Base-by-base conservation (phyloP, 225 moss, liverwort and hornwort genomes). In the Pseudoscleropodium purum region DNA sequence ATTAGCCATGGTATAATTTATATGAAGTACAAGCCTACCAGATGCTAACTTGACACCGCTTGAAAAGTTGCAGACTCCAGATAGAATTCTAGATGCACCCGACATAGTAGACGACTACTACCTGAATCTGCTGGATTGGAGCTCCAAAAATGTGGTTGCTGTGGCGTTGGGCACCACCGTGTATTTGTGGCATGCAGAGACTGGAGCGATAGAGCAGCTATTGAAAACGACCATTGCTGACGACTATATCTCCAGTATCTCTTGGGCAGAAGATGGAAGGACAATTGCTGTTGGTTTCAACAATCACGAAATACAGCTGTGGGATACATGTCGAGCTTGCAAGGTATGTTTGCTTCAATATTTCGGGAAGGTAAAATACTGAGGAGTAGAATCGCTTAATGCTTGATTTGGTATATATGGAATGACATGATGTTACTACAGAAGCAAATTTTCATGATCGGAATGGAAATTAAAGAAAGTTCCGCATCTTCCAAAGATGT, bases 101-200 rank as follows among this genome's bases (percentile, higher is more conserved):
- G 96, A 96, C 84, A 93, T 96, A 78, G 92, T 99, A 52, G 97
- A 99, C 91, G 96, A 97, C 87, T 99, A 99, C 88, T 99, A 97
- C 92, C 88, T 99, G 86, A 99, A 97, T 88, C 89, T 99, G 74
- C 90, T 99, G 90, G 97, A 99, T 81, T 99, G 98, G 97, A 96
- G 97, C 88, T 95, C 93, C 93, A 97, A 95, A 90, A 99, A 97
- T 89, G 96, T 99, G 87, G 96, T 99, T 57, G 98, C 96, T 84
- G 97, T 99, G 83, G 96, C 96, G 49, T 90, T 99, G 91, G 95
- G 95, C 83, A 92, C 93, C 80, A 93, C 95, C n/a, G 96, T 97
- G 5, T 99, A 99, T 85, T 84, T 99, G 85, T 99, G 96, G 98
- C 93, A 97, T 90, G 97, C 96, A 45, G 96, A 96, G 72, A 96